A percentile compares a stretch with the other conserved stretches of the same genome.
Conservation (phyloP, 805 yeast species). For the Ogataea allantospora region DNA sequence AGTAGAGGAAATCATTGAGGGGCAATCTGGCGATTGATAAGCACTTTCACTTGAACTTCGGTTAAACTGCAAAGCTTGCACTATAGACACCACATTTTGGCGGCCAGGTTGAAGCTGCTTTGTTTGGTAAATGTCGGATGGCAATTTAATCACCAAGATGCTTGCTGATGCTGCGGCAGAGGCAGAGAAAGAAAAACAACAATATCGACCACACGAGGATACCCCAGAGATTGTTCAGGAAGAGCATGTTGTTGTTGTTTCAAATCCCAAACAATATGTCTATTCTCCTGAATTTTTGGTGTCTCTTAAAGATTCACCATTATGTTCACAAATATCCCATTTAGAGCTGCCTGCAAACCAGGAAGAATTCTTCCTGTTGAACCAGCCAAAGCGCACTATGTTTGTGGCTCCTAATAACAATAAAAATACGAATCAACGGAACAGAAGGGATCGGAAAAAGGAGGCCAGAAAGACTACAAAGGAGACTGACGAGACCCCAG, state of each 20-base stretch:
- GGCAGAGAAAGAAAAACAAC: slow-evolving; percentile 28
- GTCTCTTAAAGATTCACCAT: slow-evolving; percentile 36
- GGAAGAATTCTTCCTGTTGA: slow-evolving; percentile 16
- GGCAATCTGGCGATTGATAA: slow-evolving; percentile 2
- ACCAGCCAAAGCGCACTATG: slow-evolving; percentile 36
- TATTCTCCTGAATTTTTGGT: slow-evolving; percentile 34
- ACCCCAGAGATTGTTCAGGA: background rate
- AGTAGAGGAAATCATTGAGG: slow-evolving; percentile 6
- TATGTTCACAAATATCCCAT: slow-evolving; percentile 30
- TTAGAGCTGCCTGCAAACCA: slow-evolving; percentile 43
- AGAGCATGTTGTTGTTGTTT: background rate
- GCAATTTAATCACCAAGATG: slow-evolving; percentile 30
- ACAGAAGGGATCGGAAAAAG: slow-evolving; percentile 21
- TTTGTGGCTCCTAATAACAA: slow-evolving; percentile 19
- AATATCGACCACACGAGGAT: slow-evolving; percentile 7
- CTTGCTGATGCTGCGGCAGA: slow-evolving; percentile 35
- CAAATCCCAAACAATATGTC: slow-evolving; percentile 14
- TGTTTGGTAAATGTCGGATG: slow-evolving; percentile 15
- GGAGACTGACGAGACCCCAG: slow-evolving; percentile 35
- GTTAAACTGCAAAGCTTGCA: slow-evolving; percentile 5
- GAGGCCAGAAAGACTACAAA: slow-evolving; percentile 15
- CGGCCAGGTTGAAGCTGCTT: slow-evolving; percentile 5
- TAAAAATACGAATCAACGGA: slow-evolving; percentile 12
- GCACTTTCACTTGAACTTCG: slow-evolving; percentile 1
- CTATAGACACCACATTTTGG: slow-evolving; percentile 4